phyloP scores from a whole-genome alignment of 1,139 yeast species.

The Ogataea hybrid region DNA sequence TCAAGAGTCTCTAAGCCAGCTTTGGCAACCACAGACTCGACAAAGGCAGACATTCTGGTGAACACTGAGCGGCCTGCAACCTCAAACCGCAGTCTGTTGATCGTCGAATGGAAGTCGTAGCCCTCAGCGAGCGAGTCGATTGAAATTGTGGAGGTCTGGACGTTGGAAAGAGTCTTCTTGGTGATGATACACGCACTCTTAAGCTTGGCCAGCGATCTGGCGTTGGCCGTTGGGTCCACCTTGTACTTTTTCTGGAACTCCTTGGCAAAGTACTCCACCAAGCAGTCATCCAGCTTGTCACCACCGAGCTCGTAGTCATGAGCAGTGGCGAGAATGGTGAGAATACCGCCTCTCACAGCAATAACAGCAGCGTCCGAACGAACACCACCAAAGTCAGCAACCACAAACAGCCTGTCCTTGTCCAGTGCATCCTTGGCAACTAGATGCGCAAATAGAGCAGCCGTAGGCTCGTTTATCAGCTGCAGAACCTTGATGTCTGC shows the following conservation, averaged over 20 bases:
- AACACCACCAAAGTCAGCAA: constrained; percentile 96
- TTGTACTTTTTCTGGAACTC: constrained; percentile 90
- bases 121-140: constrained; percentile 96
- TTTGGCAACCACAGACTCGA: constrained; percentile 71
- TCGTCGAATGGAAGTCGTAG: constrained; percentile 85
- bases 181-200: constrained; percentile 80
- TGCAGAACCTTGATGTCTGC: constrained; percentile 84
- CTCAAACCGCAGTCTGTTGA: constrained; percentile 94
- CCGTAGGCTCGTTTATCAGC: constrained; percentile 88
- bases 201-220: constrained; percentile 87
- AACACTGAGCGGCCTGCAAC: constrained; percentile 79
- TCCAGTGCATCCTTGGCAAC: constrained; percentile 49
- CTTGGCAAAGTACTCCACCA: constrained; percentile 82
- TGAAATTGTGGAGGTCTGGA: constrained; percentile 85
- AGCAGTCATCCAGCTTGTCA: constrained; percentile 73
- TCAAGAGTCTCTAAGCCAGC: constrained; percentile 85
- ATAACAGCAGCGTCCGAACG: constrained; percentile 96
- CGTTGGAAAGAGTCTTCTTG: constrained; percentile 90
- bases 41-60: constrained; percentile 71
- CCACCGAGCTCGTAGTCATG: constrained; percentile 90
- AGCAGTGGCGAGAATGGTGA: constrained; percentile 83
- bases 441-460: constrained; percentile 83
- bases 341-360: constrained; percentile 89
- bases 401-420: constrained; percentile 81
- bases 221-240: constrained; percentile 75